Conservation (phyloP, 805 yeast genomes). For the Alloascoidea africana region DNA sequence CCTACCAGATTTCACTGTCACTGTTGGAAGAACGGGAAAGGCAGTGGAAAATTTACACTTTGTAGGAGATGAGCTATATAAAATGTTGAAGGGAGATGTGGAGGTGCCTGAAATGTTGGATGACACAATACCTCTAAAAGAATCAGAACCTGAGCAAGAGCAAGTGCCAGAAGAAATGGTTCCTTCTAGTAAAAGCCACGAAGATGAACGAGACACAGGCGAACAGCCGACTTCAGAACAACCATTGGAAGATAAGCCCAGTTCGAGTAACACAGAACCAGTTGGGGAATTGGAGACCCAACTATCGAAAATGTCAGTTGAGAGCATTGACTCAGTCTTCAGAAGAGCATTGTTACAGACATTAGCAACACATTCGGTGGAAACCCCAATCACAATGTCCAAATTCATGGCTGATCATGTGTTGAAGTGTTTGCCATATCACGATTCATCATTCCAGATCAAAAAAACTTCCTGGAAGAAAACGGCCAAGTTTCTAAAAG, state of each 20-base stretch:
- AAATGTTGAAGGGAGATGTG: slow-evolving; percentile 29
- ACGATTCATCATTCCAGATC: slow-evolving; percentile 20
- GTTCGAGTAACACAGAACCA: slow-evolving; percentile 5
- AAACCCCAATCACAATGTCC: slow-evolving; percentile 59
- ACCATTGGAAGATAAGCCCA: slow-evolving; percentile 8
- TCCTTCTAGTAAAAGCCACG: slow-evolving; percentile 1
- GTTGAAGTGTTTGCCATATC: slow-evolving; percentile 50
- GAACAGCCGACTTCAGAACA: slow-evolving; percentile 6
- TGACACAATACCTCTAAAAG: slow-evolving; percentile 8
- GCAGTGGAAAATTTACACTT: slow-evolving; percentile 65
- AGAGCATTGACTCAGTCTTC: slow-evolving; percentile 66
- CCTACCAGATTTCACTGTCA: slow-evolving; percentile 33
- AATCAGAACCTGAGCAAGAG: slow-evolving; percentile 4
- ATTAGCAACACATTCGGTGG: slow-evolving; percentile 37
- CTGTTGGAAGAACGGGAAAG: slow-evolving; percentile 56
- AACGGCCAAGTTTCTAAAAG: slow-evolving; percentile 68
- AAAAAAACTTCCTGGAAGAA: slow-evolving; percentile 87
- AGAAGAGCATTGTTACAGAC: slow-evolving; percentile 57
- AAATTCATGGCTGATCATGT: slow-evolving; percentile 59
- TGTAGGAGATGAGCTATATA: slow-evolving; percentile 47
- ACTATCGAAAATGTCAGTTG: slow-evolving; percentile 27
- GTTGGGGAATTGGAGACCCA: slow-evolving; percentile 18
- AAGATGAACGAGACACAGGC: slow-evolving; percentile 4
- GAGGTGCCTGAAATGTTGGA: slow-evolving; percentile 4
- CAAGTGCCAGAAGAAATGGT: slow-evolving; percentile 2